Conservation (phyloP, 2,329 filamentous ascomycete genomes). For the Coleophoma crateriformis region DNA sequence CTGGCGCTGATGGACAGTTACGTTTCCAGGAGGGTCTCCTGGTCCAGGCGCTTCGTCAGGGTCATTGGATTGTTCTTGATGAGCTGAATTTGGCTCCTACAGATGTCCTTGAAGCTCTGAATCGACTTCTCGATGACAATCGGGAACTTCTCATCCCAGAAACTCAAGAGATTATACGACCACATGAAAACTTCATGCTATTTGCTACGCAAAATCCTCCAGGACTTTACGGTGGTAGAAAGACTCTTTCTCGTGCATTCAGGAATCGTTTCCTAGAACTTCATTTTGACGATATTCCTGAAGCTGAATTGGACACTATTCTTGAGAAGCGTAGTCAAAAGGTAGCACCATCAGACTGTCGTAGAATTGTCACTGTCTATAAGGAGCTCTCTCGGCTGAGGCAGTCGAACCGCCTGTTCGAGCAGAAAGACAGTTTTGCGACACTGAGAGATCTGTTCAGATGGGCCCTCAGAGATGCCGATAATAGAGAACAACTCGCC, state of each 20-base stretch:
- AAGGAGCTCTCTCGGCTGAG: conserved; percentile 84
- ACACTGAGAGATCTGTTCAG: conserved; percentile 93
- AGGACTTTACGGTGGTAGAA: conserved; percentile 90
- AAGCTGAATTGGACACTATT: conserved; percentile 89
- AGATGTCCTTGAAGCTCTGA: conserved; percentile 93
- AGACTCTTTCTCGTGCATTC: conserved; percentile 89
- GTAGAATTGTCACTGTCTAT: conserved; percentile 88
- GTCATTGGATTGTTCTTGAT: conserved; percentile 97
- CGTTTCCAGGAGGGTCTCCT: conserved; percentile 90
- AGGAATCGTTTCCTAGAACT: conserved; percentile 95
- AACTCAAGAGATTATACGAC: conserved; percentile 88
- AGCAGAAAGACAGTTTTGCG: conserved; percentile 95
- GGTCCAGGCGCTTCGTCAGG: conserved; percentile 85
- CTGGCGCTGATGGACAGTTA: conserved; percentile 76
- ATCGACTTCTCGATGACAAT: conserved; percentile 93
- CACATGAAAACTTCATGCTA: conserved; percentile 93
- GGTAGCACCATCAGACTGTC: conserved; percentile 85
- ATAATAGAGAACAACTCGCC: conserved; percentile 83
- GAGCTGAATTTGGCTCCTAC: conserved; percentile 96
- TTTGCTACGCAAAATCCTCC: conserved; percentile 98
- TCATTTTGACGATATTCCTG: conserved; percentile 96
- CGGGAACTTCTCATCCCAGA: conserved; percentile 92
- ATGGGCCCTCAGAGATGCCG: conserved; percentile 83
- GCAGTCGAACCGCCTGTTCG: conserved; percentile 87
- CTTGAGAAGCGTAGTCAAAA: conserved; percentile 80